These are phyloP conservation scores for Verbascum thapsus DNA, from an alignment of 257 asterid species.

Conservation along the genomic window DNA sequence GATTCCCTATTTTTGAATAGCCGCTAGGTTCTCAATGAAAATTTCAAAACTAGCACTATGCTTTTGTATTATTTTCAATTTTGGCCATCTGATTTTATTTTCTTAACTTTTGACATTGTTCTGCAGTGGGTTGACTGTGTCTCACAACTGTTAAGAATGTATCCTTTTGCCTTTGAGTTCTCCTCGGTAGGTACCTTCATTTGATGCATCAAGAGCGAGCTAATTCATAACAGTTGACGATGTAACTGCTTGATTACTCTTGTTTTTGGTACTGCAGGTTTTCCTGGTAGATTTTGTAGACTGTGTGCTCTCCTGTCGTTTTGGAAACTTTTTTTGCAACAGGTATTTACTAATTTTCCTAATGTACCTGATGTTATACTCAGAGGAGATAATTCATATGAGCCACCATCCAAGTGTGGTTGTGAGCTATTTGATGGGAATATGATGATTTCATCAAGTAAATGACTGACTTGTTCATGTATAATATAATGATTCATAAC, in stretches of 20 bases:
- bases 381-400: neutral
- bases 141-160: constrained; percentile 85
- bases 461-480: too few species aligned
- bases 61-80: neutral
- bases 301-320: constrained; percentile 82
- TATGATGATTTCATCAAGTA: too few species aligned
- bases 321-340: constrained; percentile 95
- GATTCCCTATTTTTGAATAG: too few species aligned
- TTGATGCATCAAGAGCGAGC: constrained; percentile 22
- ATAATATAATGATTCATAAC: too few species aligned
- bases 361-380: neutral
- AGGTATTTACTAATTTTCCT: constrained; percentile 49
- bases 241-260: constrained; percentile 26
- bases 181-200: constrained; percentile 71
- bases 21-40: too few species aligned
- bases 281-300: constrained; percentile 90
- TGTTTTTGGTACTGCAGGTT: constrained; percentile 53
- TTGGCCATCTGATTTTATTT: constrained; percentile 22
- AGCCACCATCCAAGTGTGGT: too few species aligned
- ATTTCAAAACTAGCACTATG: too few species aligned
- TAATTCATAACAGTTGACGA: constrained; percentile 21
- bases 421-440: too few species aligned
- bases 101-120: constrained; percentile 25
- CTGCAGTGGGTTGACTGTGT: constrained; percentile 95
- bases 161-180: constrained; percentile 94